A percentile compares a stretch with the other conserved stretches of the same genome.
Evolutionary conservation across 805 yeast species (phyloP).

Genomic region (Yamadazyma paraphyllophila): DNA sequence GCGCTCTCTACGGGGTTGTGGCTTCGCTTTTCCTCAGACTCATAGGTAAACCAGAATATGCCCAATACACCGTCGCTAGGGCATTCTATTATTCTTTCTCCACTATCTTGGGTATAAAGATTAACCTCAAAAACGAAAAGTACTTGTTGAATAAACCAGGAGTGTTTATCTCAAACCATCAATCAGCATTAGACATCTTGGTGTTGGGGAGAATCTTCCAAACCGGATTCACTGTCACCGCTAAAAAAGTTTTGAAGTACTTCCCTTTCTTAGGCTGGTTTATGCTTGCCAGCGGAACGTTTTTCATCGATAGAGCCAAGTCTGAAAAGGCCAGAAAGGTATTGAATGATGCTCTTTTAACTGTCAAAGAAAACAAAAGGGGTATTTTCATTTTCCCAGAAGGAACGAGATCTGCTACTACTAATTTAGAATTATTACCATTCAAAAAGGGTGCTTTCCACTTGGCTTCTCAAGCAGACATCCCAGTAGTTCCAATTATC

Average conservation of each 20-base stretch:
- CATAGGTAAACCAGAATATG: constrained; percentile 70
- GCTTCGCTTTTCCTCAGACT: constrained; percentile 68
- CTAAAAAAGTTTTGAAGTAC: constrained; percentile 79
- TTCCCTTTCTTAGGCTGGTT: constrained; percentile 96
- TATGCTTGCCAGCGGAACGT: constrained; percentile 86
- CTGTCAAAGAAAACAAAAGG: constrained; percentile 61
- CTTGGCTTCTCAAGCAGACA: constrained; percentile 86
- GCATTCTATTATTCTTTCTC: constrained; percentile 68
- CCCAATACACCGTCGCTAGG: constrained; percentile 89
- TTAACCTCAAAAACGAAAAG: constrained; percentile 67
- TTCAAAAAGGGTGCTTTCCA: constrained; percentile 99
- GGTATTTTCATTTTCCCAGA: constrained; percentile 93
- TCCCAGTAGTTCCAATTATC: constrained; percentile 87
- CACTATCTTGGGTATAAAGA: constrained; percentile 62
- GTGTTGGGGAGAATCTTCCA: constrained; percentile 84
- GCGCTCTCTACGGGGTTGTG: constrained; percentile 74
- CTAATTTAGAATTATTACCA: constrained; percentile 69
- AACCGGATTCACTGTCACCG: constrained; percentile 85
- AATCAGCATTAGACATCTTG: constrained; percentile 80
- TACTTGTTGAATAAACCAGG: constrained; percentile 62
- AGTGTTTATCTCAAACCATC: constrained; percentile 84
- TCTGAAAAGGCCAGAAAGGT: constrained; percentile 74
- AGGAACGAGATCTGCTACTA: constrained; percentile 87
- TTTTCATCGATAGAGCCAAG: constrained; percentile 82
- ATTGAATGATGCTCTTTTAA: constrained; percentile 64